Conservation (phyloP, 768 basidiomycete species). For the Rhodocollybia butyracea region DNA sequence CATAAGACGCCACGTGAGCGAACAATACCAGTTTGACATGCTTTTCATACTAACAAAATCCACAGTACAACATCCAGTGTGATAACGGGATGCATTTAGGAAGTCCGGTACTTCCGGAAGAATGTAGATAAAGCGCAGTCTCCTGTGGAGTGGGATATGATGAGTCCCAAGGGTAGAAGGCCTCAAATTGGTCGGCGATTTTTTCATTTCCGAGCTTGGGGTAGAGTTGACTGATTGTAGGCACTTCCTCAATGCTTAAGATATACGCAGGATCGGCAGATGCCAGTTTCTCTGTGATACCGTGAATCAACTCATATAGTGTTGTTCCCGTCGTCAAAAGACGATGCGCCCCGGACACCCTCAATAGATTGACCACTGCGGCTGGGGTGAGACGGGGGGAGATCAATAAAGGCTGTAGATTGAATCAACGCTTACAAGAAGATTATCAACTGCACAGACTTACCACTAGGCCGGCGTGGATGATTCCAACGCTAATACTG, state of each 20-base stretch:
- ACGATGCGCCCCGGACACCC: constrained; percentile 14
- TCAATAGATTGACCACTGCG: constrained; percentile 19
- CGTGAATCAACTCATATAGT: constrained; percentile 12
- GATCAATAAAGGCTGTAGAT: constrained; percentile 18
- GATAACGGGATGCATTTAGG: constrained; percentile 20
- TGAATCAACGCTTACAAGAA: not conserved
- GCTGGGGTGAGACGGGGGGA: constrained; percentile 19
- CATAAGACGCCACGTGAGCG: not conserved
- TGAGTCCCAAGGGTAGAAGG: constrained; percentile 11
- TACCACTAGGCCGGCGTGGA: constrained; percentile 11
- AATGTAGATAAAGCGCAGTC: not conserved
- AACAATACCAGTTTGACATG: not conserved
- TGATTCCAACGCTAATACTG: constrained; percentile 7
- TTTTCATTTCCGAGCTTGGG: constrained; percentile 22
- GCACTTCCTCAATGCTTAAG: constrained; percentile 27
- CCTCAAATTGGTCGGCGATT: constrained; percentile 13
- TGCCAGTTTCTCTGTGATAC: constrained; percentile 3
- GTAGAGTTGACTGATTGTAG: constrained; percentile 28
- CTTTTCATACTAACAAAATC: constrained; percentile 14
- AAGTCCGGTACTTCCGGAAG: constrained; percentile 9
- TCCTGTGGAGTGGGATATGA: constrained; percentile 12
- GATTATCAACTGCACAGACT: not conserved
- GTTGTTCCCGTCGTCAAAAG: constrained; percentile 12
- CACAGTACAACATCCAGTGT: constrained; percentile 11
- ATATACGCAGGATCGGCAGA: not conserved